These are phyloP conservation scores for Cercospora zeina DNA, from an alignment of 2,329 filamentous ascomycete species.

Conservation along the genomic window DNA sequence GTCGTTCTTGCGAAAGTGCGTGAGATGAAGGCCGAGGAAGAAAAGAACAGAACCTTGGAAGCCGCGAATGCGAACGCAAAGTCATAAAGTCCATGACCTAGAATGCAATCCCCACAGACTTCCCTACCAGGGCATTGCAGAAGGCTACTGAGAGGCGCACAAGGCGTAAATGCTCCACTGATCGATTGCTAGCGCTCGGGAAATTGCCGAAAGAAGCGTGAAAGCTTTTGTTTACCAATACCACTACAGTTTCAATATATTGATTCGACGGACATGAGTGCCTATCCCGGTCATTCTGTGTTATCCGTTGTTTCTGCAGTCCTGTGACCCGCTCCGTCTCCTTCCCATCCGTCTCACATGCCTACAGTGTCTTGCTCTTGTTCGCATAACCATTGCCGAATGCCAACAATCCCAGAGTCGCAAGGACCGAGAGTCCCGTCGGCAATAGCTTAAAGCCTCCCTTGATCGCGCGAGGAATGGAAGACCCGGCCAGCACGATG, in stretches of 20 bases:
- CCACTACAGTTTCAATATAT: slow-evolving; percentile 1
- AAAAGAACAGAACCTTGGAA: slow-evolving; percentile 45
- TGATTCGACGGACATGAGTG: background rate
- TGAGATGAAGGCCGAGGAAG: slow-evolving; percentile 85
- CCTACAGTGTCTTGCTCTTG: slow-evolving; percentile 18
- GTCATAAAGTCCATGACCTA: background rate
- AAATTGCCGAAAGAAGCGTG: background rate
- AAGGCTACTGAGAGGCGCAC: background rate
- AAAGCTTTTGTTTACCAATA: slow-evolving; percentile 3
- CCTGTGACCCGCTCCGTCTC: background rate
- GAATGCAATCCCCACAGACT: background rate
- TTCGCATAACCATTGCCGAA: slow-evolving; percentile 69
- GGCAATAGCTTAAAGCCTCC: slow-evolving; percentile 77
- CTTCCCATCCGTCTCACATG: background rate
- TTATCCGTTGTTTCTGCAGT: background rate
- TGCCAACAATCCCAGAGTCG: slow-evolving; percentile 72
- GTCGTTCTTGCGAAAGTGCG: slow-evolving; percentile 83
- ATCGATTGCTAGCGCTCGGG: background rate
- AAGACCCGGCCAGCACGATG: slow-evolving; percentile 76
- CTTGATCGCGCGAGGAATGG: slow-evolving; percentile 82
- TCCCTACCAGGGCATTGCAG: background rate
- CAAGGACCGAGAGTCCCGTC: slow-evolving; percentile 73
- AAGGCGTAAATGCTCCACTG: background rate
- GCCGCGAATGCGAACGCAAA: slow-evolving; percentile 26
- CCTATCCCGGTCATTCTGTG: background rate